These are phyloP conservation scores for Cladosporium sp. DNA, from an alignment of 2,329 filamentous ascomycete genomes.

Conservation along the genomic window DNA sequence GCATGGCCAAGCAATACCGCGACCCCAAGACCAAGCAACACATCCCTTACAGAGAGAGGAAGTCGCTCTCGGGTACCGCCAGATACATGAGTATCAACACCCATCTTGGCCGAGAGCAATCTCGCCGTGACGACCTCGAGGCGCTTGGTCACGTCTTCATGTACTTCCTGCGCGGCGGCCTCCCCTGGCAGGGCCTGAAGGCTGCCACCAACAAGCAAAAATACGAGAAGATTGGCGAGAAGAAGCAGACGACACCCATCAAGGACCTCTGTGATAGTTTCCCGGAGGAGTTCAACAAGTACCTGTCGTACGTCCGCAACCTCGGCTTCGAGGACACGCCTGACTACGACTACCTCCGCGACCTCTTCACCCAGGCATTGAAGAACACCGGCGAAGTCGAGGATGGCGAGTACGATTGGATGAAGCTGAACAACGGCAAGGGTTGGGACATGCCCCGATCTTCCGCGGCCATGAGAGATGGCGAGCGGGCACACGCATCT, in stretches of 20 bases:
- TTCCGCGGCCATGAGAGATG: slow-evolving; percentile 5
- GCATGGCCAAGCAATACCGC: slow-evolving; percentile 98
- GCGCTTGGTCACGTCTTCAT: slow-evolving; percentile 67
- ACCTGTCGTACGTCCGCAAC: slow-evolving; percentile 93
- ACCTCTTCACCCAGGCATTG: slow-evolving; percentile 90
- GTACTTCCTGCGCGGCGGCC: slow-evolving; percentile 61
- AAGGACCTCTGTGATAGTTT: slow-evolving; percentile 96
- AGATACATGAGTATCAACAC: slow-evolving; percentile 99
- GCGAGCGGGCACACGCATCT: slow-evolving; percentile 67
- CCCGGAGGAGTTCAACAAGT: slow-evolving; percentile 97
- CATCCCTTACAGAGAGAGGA: slow-evolving; percentile 94
- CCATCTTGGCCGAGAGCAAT: slow-evolving; percentile 92
- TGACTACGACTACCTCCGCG: slow-evolving; percentile 95
- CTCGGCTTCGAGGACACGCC: slow-evolving; percentile 97
- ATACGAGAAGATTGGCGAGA: slow-evolving; percentile 99
- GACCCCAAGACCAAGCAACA: slow-evolving; percentile 99
- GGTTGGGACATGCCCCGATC: slow-evolving; percentile 74
- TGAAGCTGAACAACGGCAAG: slow-evolving; percentile 92
- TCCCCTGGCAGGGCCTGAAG: slow-evolving; percentile 63
- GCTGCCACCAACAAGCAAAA: slow-evolving; percentile 83
- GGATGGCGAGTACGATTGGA: slow-evolving; percentile 99
- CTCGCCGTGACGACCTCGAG: slow-evolving; percentile 89
- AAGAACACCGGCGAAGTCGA: slow-evolving; percentile 93
- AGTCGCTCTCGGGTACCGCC: slow-evolving; percentile 86
- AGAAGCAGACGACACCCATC: slow-evolving; percentile 97